Evolutionary conservation across 2,329 filamentous ascomycete species (phyloP).

Genomic region (Cladophialophora chaetospira): DNA sequence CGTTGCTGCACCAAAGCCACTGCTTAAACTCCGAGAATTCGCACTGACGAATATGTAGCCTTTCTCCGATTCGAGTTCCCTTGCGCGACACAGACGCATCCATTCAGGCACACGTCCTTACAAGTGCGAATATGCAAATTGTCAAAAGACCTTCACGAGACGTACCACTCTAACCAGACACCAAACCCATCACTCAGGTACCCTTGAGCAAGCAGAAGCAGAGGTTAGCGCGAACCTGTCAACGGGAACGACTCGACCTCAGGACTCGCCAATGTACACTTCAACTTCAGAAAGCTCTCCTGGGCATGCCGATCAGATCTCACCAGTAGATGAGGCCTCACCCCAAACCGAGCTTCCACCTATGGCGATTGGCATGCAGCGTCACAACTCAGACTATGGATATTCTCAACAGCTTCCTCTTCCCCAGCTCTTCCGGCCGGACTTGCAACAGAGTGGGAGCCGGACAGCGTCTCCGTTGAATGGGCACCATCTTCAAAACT

Average conservation of each 20-base stretch:
- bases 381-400: constrained; percentile 67
- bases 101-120: constrained; percentile 95
- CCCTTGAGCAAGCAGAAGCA: constrained; percentile 87
- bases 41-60: constrained; percentile 58
- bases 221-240: constrained; percentile 86
- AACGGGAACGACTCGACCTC: constrained; percentile 42
- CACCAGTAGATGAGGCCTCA: constrained; percentile 77
- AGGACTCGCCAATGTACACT: constrained; percentile 41
- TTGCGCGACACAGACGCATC: constrained; percentile 90
- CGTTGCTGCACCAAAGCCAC: background rate
- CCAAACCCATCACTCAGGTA: constrained; percentile 93
- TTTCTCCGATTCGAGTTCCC: constrained; percentile 93
- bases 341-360: constrained; percentile 74
- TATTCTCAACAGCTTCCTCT: constrained; percentile 77
- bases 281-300: constrained; percentile 47
- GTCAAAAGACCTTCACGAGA: constrained; percentile 96
- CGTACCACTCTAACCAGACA: constrained; percentile 93
- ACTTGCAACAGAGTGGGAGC: constrained; percentile 68
- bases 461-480: constrained; percentile 64
- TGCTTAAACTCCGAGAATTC: background rate
- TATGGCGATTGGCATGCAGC: constrained; percentile 65
- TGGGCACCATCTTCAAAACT: constrained; percentile 65
- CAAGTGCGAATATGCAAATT: constrained; percentile 96
- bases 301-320: constrained; percentile 73
- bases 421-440: constrained; percentile 76